Percentiles rank a stretch among this genome's conserved stretches.
These are phyloP conservation scores for Diplosphaera chodatii DNA, from an alignment of 139 green algal genomes.

Conservation along the genomic window DNA sequence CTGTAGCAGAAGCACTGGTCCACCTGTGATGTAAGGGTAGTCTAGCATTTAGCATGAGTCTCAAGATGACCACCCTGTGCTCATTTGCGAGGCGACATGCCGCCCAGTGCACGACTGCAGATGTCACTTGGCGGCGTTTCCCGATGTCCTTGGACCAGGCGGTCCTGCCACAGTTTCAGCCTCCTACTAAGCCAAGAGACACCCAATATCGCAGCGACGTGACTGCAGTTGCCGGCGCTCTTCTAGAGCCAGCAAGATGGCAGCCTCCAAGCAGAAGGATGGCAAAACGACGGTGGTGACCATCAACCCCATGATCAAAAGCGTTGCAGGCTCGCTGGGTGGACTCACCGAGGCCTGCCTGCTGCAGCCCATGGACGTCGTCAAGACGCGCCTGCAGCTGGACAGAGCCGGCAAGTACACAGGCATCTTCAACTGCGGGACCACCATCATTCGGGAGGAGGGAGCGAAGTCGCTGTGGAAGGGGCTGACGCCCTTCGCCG, in stretches of 20 bases:
- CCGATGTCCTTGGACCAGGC: no score
- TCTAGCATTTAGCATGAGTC: no score
- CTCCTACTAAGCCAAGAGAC: no score
- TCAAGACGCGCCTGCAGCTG: conserved; percentile 89
- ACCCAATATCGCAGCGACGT: no score
- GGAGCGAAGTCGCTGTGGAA: conserved; percentile 78
- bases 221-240: no score
- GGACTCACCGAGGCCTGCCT: conserved; percentile 80
- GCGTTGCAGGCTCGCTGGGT: conserved; percentile 63
- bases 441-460: conserved; percentile 63
- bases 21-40: no score
- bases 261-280: not conserved
- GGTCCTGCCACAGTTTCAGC: no score
- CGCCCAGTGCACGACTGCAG: no score
- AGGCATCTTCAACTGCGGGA: conserved; percentile 70
- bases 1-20: no score
- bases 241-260: not conserved
- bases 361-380: conserved; percentile 86
- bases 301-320: not conserved
- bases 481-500: conserved; percentile 86
- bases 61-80: no score
- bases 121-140: no score
- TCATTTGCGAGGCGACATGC: no score
- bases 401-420: conserved; percentile 66
- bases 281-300: not conserved